A percentile compares a stretch with the other conserved stretches of the same genome.
Conservation (phyloP, 257 asterid genomes). For the Ballota nigra region DNA sequence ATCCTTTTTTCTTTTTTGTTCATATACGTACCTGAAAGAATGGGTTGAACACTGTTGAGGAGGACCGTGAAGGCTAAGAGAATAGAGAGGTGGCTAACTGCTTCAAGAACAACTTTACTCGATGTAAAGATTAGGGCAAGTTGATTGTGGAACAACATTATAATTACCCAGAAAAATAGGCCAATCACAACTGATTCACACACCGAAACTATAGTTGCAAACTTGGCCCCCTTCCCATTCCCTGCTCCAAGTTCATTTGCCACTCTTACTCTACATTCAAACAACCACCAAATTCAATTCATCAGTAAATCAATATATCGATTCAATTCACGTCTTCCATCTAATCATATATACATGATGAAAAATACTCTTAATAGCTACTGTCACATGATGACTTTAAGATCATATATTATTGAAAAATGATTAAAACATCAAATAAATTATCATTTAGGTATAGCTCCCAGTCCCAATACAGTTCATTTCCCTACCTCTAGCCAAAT, state of each 20-base stretch:
- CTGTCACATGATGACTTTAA: no score
- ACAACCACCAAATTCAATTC: no score
- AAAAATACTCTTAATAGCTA: no score
- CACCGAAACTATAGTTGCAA: slow-evolving; percentile 62
- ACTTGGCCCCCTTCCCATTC: slow-evolving; percentile 63
- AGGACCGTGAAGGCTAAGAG: slow-evolving; percentile 60
- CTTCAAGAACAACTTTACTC: slow-evolving; percentile 44
- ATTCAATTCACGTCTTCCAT: no score
- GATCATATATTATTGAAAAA: no score
- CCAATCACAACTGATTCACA: slow-evolving; percentile 44
- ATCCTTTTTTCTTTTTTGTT: no score
- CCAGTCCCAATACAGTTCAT: no score
- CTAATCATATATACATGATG: no score
- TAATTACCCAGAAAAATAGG: slow-evolving; percentile 47
- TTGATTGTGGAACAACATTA: slow-evolving; percentile 46
- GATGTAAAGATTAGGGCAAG: slow-evolving; percentile 50
- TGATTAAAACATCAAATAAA: no score
- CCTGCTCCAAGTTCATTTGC: slow-evolving; percentile 81
- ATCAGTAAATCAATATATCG: no score
- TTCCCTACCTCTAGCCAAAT: no score
- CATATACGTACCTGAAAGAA: slow-evolving; percentile 51
- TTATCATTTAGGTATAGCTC: no score
- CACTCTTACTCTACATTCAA: slow-evolving; percentile 73
- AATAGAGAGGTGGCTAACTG: slow-evolving; percentile 48
- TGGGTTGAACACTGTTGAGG: slow-evolving; percentile 72